These are phyloP conservation scores for Lachancea quebecensis DNA, from an alignment of 805 yeast genomes.

Conservation along the genomic window DNA sequence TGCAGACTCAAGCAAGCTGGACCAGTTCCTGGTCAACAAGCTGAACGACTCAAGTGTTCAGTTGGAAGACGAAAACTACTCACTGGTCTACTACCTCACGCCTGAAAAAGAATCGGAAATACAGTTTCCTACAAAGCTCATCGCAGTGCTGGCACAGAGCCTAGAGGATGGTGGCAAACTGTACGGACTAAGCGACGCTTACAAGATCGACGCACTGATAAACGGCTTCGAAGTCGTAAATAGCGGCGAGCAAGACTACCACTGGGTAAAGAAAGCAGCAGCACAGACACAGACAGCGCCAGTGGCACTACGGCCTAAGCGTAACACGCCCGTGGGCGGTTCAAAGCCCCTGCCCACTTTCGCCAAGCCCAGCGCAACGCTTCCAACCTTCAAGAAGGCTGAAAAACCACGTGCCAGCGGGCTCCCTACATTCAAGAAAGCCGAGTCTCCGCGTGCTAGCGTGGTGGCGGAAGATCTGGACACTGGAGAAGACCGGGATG, in stretches of 20 bases:
- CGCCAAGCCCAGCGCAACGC: conserved; percentile 9
- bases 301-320: conserved; percentile 26
- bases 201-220: conserved; percentile 53
- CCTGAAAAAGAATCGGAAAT: conserved; percentile 42
- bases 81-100: conserved; percentile 46
- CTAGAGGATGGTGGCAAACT: conserved; percentile 42
- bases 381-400: conserved; percentile 24
- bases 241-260: conserved; percentile 33
- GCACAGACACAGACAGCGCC: conserved; percentile 30
- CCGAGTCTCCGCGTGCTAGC: conserved; percentile 2
- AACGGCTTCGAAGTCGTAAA: conserved; percentile 45
- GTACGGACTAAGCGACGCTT: conserved; percentile 41
- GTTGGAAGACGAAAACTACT: conserved; percentile 34
- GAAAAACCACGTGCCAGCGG: conserved; percentile 9
- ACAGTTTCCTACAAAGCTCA: conserved; percentile 41
- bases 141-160: conserved; percentile 35
- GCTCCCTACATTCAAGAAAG: conserved; percentile 28
- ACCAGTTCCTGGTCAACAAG: conserved; percentile 53
- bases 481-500: conserved; percentile 13
- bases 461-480: conserved; percentile 1
- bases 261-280: conserved; percentile 52
- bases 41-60: conserved; percentile 43
- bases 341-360: conserved; percentile 6
- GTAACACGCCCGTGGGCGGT: conserved; percentile 12
- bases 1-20: conserved; percentile 29